Percentiles rank a stretch among this genome's conserved stretches.
Evolutionary conservation across 345 rosid genomes (phyloP).

Genomic region (Punica granatum): DNA sequence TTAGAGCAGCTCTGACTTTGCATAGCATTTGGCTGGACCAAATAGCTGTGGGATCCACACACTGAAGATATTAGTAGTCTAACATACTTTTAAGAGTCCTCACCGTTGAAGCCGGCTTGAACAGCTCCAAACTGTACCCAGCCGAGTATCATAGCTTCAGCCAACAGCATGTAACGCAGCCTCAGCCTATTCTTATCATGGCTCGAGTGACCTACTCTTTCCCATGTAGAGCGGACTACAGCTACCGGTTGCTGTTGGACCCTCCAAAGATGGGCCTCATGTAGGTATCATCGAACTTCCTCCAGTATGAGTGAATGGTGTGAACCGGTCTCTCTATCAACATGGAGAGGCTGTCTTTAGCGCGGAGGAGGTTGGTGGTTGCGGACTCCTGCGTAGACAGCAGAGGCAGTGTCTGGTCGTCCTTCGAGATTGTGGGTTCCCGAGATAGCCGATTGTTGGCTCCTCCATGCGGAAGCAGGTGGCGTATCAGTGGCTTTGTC

Average conservation of each 20-base stretch:
- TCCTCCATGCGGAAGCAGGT: conserved; percentile 38
- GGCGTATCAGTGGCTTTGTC: conserved; percentile 63
- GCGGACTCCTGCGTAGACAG: conserved; percentile 66
- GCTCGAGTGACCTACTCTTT: neutral
- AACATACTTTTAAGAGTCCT: neutral
- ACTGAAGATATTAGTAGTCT: neutral
- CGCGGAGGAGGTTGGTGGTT: conserved; percentile 53
- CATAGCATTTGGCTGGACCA: too few relatives aligned
- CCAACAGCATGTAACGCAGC: neutral
- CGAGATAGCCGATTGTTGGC: neutral
- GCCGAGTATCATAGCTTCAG: neutral
- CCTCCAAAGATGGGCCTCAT: conserved; percentile 94
- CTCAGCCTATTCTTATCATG: neutral
- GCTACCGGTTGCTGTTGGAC: conserved; percentile 23
- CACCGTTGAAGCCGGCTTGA: neutral
- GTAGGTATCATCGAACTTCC: conserved; percentile 64
- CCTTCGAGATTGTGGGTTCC: conserved; percentile 35
- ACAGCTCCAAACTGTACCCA: neutral
- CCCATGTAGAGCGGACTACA: neutral
- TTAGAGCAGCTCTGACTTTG: too few relatives aligned
- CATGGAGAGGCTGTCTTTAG: conserved; percentile 67
- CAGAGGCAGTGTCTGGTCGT: conserved; percentile 50
- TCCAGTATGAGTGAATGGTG: conserved; percentile 82
- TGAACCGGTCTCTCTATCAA: conserved; percentile 69
- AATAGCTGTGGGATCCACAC: too few relatives aligned